Conservation (phyloP, 208 protist genomes). For the Zelonia costaricensis region DNA sequence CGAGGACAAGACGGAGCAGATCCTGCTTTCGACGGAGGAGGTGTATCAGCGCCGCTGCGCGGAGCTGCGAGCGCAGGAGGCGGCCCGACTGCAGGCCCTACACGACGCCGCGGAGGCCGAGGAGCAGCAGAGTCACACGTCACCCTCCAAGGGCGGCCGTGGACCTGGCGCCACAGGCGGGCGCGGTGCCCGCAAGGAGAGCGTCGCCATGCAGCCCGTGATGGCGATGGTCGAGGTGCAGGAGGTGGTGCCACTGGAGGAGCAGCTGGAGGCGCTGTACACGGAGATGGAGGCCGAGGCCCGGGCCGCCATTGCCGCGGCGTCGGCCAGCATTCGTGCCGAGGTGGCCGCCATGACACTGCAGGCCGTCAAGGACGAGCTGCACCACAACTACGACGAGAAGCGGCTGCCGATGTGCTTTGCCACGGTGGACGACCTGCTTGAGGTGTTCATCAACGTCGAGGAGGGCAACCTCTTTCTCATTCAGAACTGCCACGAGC, state of each 20-base stretch:
- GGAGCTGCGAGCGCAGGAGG: slow-evolving; percentile 21
- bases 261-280: slow-evolving; percentile 58
- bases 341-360: slow-evolving; percentile 62
- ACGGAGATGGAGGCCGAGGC: slow-evolving; percentile 49
- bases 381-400: slow-evolving; percentile 70
- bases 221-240: slow-evolving; percentile 18
- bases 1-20: slow-evolving; percentile 57
- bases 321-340: slow-evolving; percentile 33
- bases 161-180: neutral
- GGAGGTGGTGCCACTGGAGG: slow-evolving; percentile 50
- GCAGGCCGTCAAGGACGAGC: slow-evolving; percentile 47
- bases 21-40: slow-evolving; percentile 60
- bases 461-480: slow-evolving; percentile 97
- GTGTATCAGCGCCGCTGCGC: slow-evolving; percentile 35
- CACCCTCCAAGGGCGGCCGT: neutral
- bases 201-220: too few species aligned
- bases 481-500: slow-evolving; percentile 95
- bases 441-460: slow-evolving; percentile 95
- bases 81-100: slow-evolving; percentile 6
- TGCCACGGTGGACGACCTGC: slow-evolving; percentile 87
- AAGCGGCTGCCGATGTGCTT: slow-evolving; percentile 93
- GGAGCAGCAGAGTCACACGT: neutral
- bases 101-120: neutral
- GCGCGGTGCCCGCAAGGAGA: neutral
- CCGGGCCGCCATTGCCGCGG: slow-evolving; percentile 41